Base-by-base conservation (phyloP, 1,284 basidiomycete species). In the Pyrrhoderma noxium region DNA sequence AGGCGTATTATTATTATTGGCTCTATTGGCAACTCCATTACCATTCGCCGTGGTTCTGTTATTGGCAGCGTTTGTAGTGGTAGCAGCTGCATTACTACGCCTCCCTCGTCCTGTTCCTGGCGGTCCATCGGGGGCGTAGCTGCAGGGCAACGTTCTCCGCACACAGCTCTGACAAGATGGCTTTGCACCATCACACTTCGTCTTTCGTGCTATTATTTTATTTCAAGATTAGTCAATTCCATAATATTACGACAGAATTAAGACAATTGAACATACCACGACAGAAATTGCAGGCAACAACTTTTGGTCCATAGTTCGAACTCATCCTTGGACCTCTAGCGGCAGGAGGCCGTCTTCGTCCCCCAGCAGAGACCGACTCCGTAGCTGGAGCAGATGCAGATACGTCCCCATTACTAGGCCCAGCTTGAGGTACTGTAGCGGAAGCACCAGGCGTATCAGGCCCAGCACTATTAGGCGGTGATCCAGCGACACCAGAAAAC, bases 201-300 rank as follows among this genome's bases (percentile, higher is more conserved):
- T 89, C 69, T 89, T 89, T 52, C 86, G 85, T 31, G 85, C 87
- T 89, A 58, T 11, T n/a, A n/a, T 36, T 38, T 37, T 59, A 46
- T 42, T 31, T 54, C 47, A 42, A 48, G 55, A 55, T 56, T 16
- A 37, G 9, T 9, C 9, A 37, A 37, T 16, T 9, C 9, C 35
- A 37, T 9, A 37, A 37, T 9, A 9, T 11, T 9, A 37, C 9
- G 16, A 37, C 9, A 37, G 16, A 37, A 37, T 16, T 7, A 45
- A 43, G 16, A 38, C 3, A 37, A 5, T 27, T 14, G 21, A 18
- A 70, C 79, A 53, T 61, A 88, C 86, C 84, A 71, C 86, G 76
- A 67, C 86, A 89, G 62, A 85, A 85, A 64, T 89, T 88, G 67
- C 85, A 89, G 8, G 85, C 85, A 27, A 89, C 86, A 16, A 88